Evolutionary conservation across 2,329 filamentous ascomycete genomes (phyloP), one percentile per base, ranked within the genome.

Genomic region (Capronia epimyces): DNA sequence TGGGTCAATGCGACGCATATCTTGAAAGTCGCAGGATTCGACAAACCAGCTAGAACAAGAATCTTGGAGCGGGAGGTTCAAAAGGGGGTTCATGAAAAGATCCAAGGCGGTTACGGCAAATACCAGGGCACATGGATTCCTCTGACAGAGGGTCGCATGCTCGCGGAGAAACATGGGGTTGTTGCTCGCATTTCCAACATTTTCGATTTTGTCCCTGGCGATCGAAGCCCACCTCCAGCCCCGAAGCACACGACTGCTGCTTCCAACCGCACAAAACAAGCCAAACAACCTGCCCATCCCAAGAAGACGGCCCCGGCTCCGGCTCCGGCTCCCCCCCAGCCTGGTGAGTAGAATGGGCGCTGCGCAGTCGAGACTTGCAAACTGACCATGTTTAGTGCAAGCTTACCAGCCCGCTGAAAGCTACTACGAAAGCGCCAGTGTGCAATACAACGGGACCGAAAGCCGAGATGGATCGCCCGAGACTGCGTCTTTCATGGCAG

Each of bases 1-100:
- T 98, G 91, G 89, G 93, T 98, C 73, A 98, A 98, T 75, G 93
- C 93, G n/a, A 98, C 93, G 47, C 93, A 98, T 66, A 97, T 98
- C 53, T 75, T 98, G 43, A 98, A 98, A 67, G 89, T 94, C 34
- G 93, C 93, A 56, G 91, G 91, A 49, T 95, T 95, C 65, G 93
- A 98, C 70, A 98, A 98, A 70, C 93, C 93, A 2, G 89, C 91
- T 10, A 80, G 93, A 66, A 98, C 93, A 34, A 82, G 93, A 57
- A 97, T 98, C 50, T 79, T 98, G 3, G 93, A 98, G 72, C 82
- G 93, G 59, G 93, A 98, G 65, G 91, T 98, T 6, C 93, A 98
- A 65, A 96, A 95, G 69, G 91, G 94, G 37, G 79, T 86, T 3
- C 93, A 98, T 66, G 93, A 97, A 72, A 98, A 98, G 73, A 90